These are phyloP conservation scores for Apiospora phragmitis DNA, from an alignment of 2,329 filamentous ascomycete genomes.

Conservation along the genomic window DNA sequence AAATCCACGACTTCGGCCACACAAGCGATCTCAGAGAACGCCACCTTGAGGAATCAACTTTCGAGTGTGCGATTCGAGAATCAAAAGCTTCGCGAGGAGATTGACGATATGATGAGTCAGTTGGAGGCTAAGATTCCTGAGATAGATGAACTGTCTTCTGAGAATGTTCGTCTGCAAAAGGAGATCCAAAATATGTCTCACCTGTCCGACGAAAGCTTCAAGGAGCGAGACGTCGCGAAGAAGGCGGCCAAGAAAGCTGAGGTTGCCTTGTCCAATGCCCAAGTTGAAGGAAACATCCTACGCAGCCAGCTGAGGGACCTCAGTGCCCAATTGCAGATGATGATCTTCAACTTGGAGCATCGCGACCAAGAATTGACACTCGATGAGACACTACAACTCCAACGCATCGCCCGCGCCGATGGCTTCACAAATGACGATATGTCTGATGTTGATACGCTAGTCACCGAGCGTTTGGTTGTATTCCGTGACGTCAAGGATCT, in stretches of 20 bases:
- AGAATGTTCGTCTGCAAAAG: slow-evolving; percentile 76
- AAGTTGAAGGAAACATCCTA: slow-evolving; percentile 74
- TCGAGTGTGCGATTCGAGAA: slow-evolving; percentile 73
- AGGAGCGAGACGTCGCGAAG: slow-evolving; percentile 76
- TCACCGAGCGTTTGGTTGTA: slow-evolving; percentile 84
- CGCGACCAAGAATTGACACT: slow-evolving; percentile 71
- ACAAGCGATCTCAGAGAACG: slow-evolving; percentile 64
- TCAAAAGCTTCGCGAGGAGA: slow-evolving; percentile 70
- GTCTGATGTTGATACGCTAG: slow-evolving; percentile 84
- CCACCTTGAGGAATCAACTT: slow-evolving; percentile 70
- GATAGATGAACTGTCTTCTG: slow-evolving; percentile 79
- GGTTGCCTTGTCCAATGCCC: slow-evolving; percentile 63
- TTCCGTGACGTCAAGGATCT: slow-evolving; percentile 85
- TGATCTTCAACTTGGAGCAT: slow-evolving; percentile 83
- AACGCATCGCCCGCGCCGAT: slow-evolving; percentile 72
- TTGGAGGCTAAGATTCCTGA: slow-evolving; percentile 86
- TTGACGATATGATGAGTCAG: slow-evolving; percentile 84
- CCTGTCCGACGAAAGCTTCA: slow-evolving; percentile 77
- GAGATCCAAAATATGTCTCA: slow-evolving; percentile 85
- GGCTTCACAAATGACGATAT: slow-evolving; percentile 72
- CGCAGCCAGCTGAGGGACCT: slow-evolving; percentile 87
- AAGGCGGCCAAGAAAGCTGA: slow-evolving; percentile 80
- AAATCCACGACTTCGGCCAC: slow-evolving; percentile 62
- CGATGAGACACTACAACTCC: slow-evolving; percentile 73
- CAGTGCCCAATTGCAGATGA: slow-evolving; percentile 84